Conservation (phyloP, 208 protist genomes). For the Acanthamoeba divionensis region DNA sequence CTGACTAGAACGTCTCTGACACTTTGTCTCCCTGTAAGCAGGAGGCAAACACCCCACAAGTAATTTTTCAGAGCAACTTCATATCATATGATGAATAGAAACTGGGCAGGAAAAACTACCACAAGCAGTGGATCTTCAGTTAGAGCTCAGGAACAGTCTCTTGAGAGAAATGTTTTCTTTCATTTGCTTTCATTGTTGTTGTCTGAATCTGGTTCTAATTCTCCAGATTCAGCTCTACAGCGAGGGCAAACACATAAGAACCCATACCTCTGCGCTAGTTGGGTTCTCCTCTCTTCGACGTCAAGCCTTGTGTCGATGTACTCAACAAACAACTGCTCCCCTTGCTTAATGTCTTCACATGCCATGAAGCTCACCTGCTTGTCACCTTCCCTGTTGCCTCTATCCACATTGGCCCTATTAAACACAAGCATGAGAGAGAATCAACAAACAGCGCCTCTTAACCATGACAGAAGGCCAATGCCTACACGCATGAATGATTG, state of each 20-base stretch:
- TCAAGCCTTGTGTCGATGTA: background rate
- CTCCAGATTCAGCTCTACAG: background rate
- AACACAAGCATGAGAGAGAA: background rate
- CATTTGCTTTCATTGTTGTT: too few relatives aligned
- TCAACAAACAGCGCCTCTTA: background rate
- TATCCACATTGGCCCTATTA: background rate
- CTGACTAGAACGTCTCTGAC: too few relatives aligned
- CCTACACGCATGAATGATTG: conserved; percentile 22
- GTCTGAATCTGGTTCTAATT: too few relatives aligned
- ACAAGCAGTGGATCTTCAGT: too few relatives aligned
- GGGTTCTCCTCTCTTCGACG: background rate
- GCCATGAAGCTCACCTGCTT: conserved; percentile 26
- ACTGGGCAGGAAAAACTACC: too few relatives aligned
- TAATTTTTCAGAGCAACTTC: too few relatives aligned
- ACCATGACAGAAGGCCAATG: background rate
- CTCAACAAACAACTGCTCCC: conserved; percentile 39
- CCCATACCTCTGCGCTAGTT: conserved; percentile 31
- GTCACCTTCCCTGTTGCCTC: conserved; percentile 2
- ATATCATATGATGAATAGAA: too few relatives aligned
- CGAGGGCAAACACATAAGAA: background rate
- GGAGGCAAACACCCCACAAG: too few relatives aligned
- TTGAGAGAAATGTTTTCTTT: too few relatives aligned
- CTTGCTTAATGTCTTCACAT: conserved; percentile 18
- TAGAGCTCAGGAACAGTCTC: too few relatives aligned
- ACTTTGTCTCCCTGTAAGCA: too few relatives aligned